Conservation (phyloP, 257 asterid genomes). For the Coffea eugenioides region DNA sequence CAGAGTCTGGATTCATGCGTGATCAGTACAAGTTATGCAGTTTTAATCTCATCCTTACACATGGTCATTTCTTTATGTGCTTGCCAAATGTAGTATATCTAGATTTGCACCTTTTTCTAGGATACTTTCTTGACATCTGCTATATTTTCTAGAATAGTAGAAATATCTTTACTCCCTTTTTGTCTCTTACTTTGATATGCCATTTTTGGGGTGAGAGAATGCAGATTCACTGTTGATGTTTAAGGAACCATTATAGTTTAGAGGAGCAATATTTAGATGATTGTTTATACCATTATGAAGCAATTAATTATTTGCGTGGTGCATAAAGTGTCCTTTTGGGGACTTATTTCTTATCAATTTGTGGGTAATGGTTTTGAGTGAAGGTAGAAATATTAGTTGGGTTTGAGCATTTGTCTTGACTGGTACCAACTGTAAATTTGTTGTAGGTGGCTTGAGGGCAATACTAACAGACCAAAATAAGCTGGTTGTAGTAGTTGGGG, state of each 20-base stretch:
- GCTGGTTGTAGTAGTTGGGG: slow-evolving; percentile 90
- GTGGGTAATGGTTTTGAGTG: not conserved
- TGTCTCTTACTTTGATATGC: not conserved
- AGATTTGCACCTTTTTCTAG: not conserved
- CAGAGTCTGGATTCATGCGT: not conserved
- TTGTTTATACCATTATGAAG: not conserved
- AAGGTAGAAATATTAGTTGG: not conserved
- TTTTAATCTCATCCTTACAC: not conserved
- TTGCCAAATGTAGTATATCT: not conserved
- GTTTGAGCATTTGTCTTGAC: slow-evolving; percentile 2
- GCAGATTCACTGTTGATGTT: not conserved
- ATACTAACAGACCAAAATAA: slow-evolving; percentile 90
- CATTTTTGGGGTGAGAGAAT: not conserved
- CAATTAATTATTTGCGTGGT: not conserved
- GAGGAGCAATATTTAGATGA: not conserved
- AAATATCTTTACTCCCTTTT: not conserved
- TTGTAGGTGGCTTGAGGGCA: slow-evolving; percentile 81
- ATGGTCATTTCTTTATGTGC: not conserved
- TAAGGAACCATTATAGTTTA: not conserved
- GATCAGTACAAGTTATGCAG: not conserved
- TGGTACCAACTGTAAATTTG: slow-evolving; percentile 5
- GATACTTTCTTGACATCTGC: not conserved
- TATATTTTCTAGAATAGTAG: not conserved
- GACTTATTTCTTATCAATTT: not conserved
- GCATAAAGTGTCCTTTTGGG: not conserved